Evolutionary conservation across 768 basidiomycete species (phyloP).

Genomic region (Agrocybe chaxingu): DNA sequence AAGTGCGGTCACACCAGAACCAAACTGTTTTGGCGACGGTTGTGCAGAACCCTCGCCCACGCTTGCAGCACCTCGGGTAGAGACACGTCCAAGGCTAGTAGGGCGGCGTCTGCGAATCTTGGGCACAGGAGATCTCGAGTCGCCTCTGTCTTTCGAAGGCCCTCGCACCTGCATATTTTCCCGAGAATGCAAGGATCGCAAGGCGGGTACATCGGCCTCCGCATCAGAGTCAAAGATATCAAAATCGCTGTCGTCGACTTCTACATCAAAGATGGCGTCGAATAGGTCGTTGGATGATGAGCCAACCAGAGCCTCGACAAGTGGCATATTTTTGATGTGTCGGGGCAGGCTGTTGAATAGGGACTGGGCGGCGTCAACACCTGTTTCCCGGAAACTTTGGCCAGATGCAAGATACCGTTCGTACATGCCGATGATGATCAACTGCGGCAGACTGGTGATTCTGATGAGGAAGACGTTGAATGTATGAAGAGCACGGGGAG

Average conservation of each 20-base stretch:
- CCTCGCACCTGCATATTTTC: slow-evolving; percentile 25
- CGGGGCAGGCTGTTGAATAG: slow-evolving; percentile 67
- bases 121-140: slow-evolving; percentile 18
- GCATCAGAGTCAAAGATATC: slow-evolving; percentile 49
- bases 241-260: slow-evolving; percentile 39
- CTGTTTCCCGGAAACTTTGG: slow-evolving; percentile 45
- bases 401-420: slow-evolving; percentile 67
- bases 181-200: slow-evolving; percentile 37
- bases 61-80: background rate
- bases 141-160: background rate
- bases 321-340: slow-evolving; percentile 68
- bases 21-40: slow-evolving; percentile 20
- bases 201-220: slow-evolving; percentile 38
- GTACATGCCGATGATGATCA: slow-evolving; percentile 73
- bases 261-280: slow-evolving; percentile 78
- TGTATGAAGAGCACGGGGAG: slow-evolving; percentile 77
- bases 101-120: slow-evolving; percentile 21
- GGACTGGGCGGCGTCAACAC: slow-evolving; percentile 49
- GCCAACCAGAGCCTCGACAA: slow-evolving; percentile 77
- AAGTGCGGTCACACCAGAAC: slow-evolving; percentile 11
- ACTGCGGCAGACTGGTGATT: slow-evolving; percentile 76
- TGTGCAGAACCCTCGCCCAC: slow-evolving; percentile 5
- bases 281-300: slow-evolving; percentile 63
- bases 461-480: slow-evolving; percentile 86
- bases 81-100: slow-evolving; percentile 15